phyloP scores from a whole-genome alignment of 805 yeast species.

The Metschnikowia rubicola region DNA sequence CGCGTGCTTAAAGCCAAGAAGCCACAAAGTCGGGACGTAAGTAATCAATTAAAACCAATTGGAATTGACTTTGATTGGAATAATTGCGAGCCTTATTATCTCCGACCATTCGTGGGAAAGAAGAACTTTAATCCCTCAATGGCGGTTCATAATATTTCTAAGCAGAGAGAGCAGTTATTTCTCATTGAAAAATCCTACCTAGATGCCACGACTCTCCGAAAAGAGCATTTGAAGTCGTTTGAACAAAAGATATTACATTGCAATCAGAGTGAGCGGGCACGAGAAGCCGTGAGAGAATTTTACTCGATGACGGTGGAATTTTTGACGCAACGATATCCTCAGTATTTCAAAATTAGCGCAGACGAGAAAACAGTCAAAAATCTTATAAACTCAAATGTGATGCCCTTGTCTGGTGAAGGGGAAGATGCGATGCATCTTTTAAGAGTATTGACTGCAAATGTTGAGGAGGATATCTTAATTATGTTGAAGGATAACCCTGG shows the following conservation, averaged over 20 bases:
- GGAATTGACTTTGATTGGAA: slow-evolving; percentile 12
- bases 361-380: slow-evolving; percentile 29
- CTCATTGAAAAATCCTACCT: slow-evolving; percentile 59
- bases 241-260: slow-evolving; percentile 23
- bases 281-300: slow-evolving; percentile 45
- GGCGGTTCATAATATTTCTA: slow-evolving; percentile 30
- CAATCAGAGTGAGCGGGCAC: slow-evolving; percentile 19
- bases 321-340: slow-evolving; percentile 50
- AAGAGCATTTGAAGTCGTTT: slow-evolving; percentile 27
- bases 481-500: slow-evolving; percentile 40
- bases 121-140: slow-evolving; percentile 33
- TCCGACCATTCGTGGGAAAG: slow-evolving; percentile 37
- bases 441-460: slow-evolving; percentile 28
- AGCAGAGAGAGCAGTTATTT: slow-evolving; percentile 52
- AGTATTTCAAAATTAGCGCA: slow-evolving; percentile 38
- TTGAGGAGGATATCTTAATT: slow-evolving; percentile 65
- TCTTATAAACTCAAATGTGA: slow-evolving; percentile 36
- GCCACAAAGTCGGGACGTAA: no score
- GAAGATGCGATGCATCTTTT: slow-evolving; percentile 22
- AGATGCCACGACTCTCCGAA: slow-evolving; percentile 40
- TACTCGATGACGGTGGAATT: slow-evolving; percentile 43
- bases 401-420: slow-evolving; percentile 26
- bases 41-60: slow-evolving; percentile 4
- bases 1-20: no score
- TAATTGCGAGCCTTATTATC: slow-evolving; percentile 46